phyloP scores from a whole-genome alignment of 345 rosid species.

The Isatis tinctoria region DNA sequence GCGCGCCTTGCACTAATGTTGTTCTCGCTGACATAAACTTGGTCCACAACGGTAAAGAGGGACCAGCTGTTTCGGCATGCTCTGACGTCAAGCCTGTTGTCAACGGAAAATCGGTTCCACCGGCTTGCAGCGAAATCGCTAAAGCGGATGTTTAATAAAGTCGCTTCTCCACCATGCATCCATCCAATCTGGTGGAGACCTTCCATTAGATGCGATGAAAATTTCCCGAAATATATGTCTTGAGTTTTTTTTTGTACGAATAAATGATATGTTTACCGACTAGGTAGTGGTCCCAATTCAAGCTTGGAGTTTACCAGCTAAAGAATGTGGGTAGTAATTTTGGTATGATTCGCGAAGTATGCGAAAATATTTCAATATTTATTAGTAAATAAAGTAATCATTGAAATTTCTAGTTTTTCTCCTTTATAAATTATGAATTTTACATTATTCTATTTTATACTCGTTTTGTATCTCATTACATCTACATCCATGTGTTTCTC shows the following conservation, averaged over 20 bases:
- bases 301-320: neutral
- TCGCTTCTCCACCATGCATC: neutral
- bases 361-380: neutral
- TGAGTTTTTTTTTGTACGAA: neutral
- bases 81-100: conserved; percentile 35
- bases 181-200: neutral
- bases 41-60: conserved; percentile 28
- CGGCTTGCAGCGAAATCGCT: conserved; percentile 22
- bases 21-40: conserved; percentile 38
- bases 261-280: neutral
- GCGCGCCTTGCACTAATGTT: conserved; percentile 37
- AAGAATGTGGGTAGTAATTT: neutral
- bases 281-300: conserved; percentile 8
- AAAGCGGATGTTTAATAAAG: neutral
- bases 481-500: no score
- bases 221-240: neutral
- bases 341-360: neutral
- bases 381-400: neutral
- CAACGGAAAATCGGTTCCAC: conserved; percentile 1
- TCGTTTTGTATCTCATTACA: no score
- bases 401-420: no score
- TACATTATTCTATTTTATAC: no score
- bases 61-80: conserved; percentile 35
- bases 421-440: no score
- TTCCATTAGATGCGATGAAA: neutral